Base-by-base conservation (phyloP, 1,284 basidiomycete genomes). In the Ustanciosporium gigantosporum region DNA sequence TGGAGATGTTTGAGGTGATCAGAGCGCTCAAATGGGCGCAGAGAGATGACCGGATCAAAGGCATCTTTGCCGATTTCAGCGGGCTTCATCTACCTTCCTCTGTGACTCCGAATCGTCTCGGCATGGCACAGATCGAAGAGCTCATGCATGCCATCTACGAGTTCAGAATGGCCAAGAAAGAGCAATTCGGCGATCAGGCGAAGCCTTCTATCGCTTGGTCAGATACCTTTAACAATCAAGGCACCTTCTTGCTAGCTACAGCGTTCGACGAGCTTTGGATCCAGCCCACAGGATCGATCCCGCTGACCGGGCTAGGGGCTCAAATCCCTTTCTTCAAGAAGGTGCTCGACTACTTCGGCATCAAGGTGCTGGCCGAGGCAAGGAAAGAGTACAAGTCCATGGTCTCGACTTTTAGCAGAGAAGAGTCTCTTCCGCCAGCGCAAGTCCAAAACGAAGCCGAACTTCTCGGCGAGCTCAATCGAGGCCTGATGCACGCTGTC, bases 41-140 rank as follows among this genome's bases (percentile, higher is more conserved):
- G 44, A 47, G 49, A 5, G 79, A 80, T 53, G 68, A 73, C 20
- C 68, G 79, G 9, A 74, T 81, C 42, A 72, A 73, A 41, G 80
- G 80, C 25, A 70, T 81, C 51, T 70, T 81, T 41, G 80, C 79
- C 41, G 79, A 81, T 58, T 79, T 81, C 41, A 77, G 74, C 17
- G 66, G 69, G 4, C 60, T 77, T 7, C 73, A 78, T 31, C 64
- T 76, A 4, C 80, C 80, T 0, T 64, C 73, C 14, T 76, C 74
- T 2, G 72, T 77, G 4, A 40, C 61, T 19, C 60, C 59, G 14
- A 40, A 65, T 47, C 36, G 66, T 3, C 71, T 80, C n/a, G 79
- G 80, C 0, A 46, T 80, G 5, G 80, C 80, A 0, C 80, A 81
- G 59, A 68, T 80, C 38, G 80, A 81, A 58, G 80, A 81, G 56